Base-by-base conservation (phyloP, 225 moss, liverwort and hornwort genomes). In the Polytrichum formosum region DNA sequence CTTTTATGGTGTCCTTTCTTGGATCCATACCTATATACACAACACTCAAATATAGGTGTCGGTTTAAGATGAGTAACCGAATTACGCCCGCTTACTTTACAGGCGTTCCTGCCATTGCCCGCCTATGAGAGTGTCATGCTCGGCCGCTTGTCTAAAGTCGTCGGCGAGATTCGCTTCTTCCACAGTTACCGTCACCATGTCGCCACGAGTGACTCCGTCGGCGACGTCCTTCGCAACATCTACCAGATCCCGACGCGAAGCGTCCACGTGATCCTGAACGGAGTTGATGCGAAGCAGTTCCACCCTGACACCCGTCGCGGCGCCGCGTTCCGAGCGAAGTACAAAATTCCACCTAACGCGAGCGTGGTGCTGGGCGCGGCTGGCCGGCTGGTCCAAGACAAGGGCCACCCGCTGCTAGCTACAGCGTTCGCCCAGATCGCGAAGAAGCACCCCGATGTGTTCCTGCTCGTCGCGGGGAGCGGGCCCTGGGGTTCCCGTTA, bases 161-260 rank as follows among this genome's bases (percentile, higher is more conserved):
- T 72, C 28, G 85, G 79, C 26, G 84, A 84, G 70, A 61, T 84
- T n/a, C 68, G 87, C 6, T 88, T 88, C 56, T 88, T 88, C 28
- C 73, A 72, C 21, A 65, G 67, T 21, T 88, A 88, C 35, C 62
- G 56, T 23, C 79, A 84, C 67, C 87, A 82, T 7, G 77, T 88
- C 20, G 87, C 87, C 67, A 84, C 72, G 7, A 84, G 84, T 28
- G 84, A 88, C 18, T 80, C 73, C 75, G 87, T 84, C 0, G 83
- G 80, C 20, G 87, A 88, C 13, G 74, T 88, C 4, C 67, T 88
- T 60, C 79, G 87, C 67, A 82, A 79, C 17, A 28, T 88, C 2
- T 84, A 82, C 28, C 76, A 88, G 67, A 60, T 87, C 21, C 84
- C 87, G 5, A 29, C 67, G 19, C 59, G 63, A 67, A 75, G 67